A percentile compares a stretch with the other conserved stretches of the same genome.
Conservation (phyloP, 2,329 filamentous ascomycete genomes). For the Nemania sp. region DNA sequence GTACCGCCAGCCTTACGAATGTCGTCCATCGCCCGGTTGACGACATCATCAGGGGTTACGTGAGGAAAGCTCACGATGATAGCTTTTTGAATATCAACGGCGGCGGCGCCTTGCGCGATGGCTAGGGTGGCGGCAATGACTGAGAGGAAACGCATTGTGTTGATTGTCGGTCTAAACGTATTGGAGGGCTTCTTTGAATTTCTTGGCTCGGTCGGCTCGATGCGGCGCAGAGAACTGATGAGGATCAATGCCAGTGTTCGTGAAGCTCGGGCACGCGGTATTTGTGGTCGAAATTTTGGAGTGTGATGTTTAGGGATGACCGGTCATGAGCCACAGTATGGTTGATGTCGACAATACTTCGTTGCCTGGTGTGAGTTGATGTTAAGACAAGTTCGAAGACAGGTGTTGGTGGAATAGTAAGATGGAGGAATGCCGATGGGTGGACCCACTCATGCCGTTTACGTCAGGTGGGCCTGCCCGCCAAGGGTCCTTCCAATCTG, state of each 20-base stretch:
- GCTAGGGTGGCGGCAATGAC: conserved; percentile 59
- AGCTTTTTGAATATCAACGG: conserved; percentile 68
- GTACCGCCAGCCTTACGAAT: conserved; percentile 71
- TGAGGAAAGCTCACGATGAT: conserved; percentile 79
- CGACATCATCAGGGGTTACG: conserved; percentile 66
- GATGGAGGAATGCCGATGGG: too few species aligned
- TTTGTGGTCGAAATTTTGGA: too few species aligned
- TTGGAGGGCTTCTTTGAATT: conserved; percentile 13
- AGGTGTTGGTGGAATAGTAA: too few species aligned
- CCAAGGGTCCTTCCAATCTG: conserved; percentile 17
- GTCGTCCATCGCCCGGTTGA: conserved; percentile 71
- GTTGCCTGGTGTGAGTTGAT: too few species aligned
- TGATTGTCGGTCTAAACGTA: conserved; percentile 15
- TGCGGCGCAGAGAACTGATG: not conserved
- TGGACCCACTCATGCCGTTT: too few species aligned
- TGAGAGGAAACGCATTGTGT: conserved; percentile 65
- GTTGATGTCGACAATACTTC: too few species aligned
- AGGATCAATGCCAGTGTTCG: too few species aligned
- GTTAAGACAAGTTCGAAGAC: too few species aligned
- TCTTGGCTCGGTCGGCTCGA: not conserved
- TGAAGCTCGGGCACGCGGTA: too few species aligned
- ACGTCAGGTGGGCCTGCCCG: not conserved
- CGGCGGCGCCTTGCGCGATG: conserved; percentile 60
- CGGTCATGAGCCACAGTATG: too few species aligned
- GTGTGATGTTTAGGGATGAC: too few species aligned